Evolutionary conservation across 441 rosid species (phyloP), one percentile per base, ranked within the genome.

Genomic region (Eruca vesicaria): DNA sequence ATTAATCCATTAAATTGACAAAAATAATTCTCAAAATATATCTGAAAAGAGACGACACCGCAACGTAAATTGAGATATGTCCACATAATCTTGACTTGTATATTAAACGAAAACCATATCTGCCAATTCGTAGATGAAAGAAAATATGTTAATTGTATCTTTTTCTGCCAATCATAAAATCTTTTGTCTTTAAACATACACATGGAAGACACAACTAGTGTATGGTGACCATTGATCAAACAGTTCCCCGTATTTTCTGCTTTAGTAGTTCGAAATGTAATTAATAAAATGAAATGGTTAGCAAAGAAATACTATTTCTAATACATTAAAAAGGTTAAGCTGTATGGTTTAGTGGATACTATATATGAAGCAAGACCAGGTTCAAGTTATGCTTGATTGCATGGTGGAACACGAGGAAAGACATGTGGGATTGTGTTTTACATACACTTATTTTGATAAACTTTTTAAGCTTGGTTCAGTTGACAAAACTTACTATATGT

Each of bases 361-460:
- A 4, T 53, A 14, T 62, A 6, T 59, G 73, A 77, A 71, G 66
- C 69, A 52, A 63, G 79, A 41, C 81, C 77, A 78, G 73, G 77
- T 78, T 78, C 81, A 78, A 67, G 69, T 53, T 67, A 78, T 67
- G 73, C 57, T 67, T 78, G 68, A 66, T 77, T 72, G 64, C 68
- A 60, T 77, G 64, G 65, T 78, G 73, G 59, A 78, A 67, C 81
- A 78, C 77, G 73, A 78, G 73, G 61, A 60, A 66, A 38, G 69
- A 78, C 81, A 78, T 61, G 73, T 72, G 69, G 69, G 77, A 72
- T 78, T 72, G 23, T 72, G 77, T 78, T 78, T 60, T 16, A 64
- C 55, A 57, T 64, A 21, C 59, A 45, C 71, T 72, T 67, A 16
- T 20, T 66, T 33, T 57, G 26, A 32, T 58, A 45, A 48, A 15